Evolutionary conservation across 495 filamentous ascomycete genomes (phyloP), one percentile per base, ranked within the genome.

Genomic region (Aspergillus leporis): DNA sequence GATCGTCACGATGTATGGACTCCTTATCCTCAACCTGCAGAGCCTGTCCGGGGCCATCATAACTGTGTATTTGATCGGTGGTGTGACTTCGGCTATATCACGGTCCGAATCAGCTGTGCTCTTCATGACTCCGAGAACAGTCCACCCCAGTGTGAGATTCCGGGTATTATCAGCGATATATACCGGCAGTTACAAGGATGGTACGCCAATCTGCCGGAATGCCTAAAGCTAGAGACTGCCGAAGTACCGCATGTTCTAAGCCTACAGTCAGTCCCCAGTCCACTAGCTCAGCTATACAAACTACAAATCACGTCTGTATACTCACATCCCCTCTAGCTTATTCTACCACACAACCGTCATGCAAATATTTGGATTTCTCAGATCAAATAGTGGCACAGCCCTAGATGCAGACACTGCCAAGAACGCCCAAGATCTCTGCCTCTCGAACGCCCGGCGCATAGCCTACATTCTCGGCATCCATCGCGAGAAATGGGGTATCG

Each of bases 231-330:
- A 4, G 62, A 62, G 14, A 63, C 64, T 5, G 61, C 51, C 10
- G 45, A 55, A 4, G 62, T 69, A 6, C 72, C 74, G 8, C 70
- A 74, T 56, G 55, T 73, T 9, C 54, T 77, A 13, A 57, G 59
- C 25, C 53, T 75, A 7, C 72, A 74, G 74, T 77, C 48, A 43
- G 74, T 60, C 9, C 30, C n/a, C n/a, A n/a, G n/a, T n/a, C n/a
- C n/a, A n/a, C n/a, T n/a, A n/a, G n/a, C n/a, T n/a, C n/a, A n/a
- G n/a, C n/a, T n/a, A n/a, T n/a, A n/a, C n/a, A n/a, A n/a, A n/a
- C n/a, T n/a, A n/a, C n/a, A n/a, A 32, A 9, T 32, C 30, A 4
- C 30, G 5, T 9, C 30, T 9, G 5, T 9, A 9, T 32, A 32
- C 30, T 41, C 19, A 34, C 60, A 31, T 51, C 53, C 23, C 1